Conservation (phyloP, 208 protist genomes). For the Trypanosoma congolense region DNA sequence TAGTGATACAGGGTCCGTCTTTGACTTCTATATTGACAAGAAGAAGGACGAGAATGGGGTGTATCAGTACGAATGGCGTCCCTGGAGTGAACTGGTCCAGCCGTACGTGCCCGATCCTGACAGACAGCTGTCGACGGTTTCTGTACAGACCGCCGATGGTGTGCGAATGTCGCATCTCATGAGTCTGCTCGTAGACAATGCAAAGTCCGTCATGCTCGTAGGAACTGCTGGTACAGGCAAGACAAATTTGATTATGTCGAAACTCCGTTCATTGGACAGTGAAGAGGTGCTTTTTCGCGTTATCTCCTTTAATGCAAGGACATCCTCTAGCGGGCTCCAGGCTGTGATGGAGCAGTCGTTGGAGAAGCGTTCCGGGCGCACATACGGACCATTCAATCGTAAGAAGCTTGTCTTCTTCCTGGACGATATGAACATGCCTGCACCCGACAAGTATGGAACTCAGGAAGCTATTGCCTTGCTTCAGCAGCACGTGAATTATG, state of each 20-base stretch:
- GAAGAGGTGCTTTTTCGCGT: slow-evolving; percentile 91
- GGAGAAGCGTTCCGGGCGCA: slow-evolving; percentile 95
- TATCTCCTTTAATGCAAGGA: slow-evolving; percentile 96
- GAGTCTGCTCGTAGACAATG: slow-evolving; percentile 90
- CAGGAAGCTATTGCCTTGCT: slow-evolving; percentile 96
- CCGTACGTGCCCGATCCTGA: slow-evolving; percentile 89
- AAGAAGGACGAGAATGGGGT: slow-evolving; percentile 76
- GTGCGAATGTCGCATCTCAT: slow-evolving; percentile 94
- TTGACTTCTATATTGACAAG: slow-evolving; percentile 95
- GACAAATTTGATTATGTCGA: slow-evolving; percentile 96
- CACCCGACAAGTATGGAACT: slow-evolving; percentile 97
- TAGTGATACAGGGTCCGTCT: slow-evolving; percentile 87
- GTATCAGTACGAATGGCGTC: slow-evolving; percentile 82
- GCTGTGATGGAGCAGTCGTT: slow-evolving; percentile 94
- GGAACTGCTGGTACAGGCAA: slow-evolving; percentile 97
- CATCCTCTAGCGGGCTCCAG: slow-evolving; percentile 91
- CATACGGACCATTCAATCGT: slow-evolving; percentile 93
- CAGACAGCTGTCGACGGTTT: slow-evolving; percentile 85
- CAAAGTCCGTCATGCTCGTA: slow-evolving; percentile 95
- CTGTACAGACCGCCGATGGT: slow-evolving; percentile 94
- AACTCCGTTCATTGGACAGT: slow-evolving; percentile 88
- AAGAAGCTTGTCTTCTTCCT: slow-evolving; percentile 97
- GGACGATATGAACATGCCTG: slow-evolving; percentile 99
- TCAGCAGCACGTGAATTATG: slow-evolving; percentile 97
- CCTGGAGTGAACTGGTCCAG: slow-evolving; percentile 91